phyloP scores from a whole-genome alignment of 768 basidiomycete genomes.

The Piloderma croceum region DNA sequence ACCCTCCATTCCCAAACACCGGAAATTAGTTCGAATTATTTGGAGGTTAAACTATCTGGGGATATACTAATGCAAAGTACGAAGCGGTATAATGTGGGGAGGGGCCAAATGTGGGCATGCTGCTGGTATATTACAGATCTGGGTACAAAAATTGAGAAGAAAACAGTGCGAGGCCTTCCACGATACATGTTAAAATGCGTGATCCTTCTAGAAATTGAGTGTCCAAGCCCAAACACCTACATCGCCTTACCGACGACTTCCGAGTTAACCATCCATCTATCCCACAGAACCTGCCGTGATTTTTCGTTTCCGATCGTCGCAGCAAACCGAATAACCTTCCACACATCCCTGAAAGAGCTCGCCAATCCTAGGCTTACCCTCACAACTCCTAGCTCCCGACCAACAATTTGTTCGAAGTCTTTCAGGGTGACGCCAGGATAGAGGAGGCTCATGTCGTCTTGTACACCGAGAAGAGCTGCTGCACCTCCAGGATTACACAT shows the following conservation, averaged over 20 bases:
- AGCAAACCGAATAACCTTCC: slow-evolving; percentile 49
- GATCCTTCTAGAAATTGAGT: too few relatives aligned
- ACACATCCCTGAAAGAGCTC: slow-evolving; percentile 72
- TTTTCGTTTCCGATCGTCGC: slow-evolving; percentile 37
- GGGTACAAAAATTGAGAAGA: too few relatives aligned
- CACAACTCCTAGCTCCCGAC: slow-evolving; percentile 68
- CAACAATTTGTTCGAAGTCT: slow-evolving; percentile 57
- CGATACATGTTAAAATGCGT: too few relatives aligned
- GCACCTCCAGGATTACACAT: slow-evolving; percentile 88
- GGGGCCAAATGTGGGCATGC: too few relatives aligned
- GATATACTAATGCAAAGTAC: too few relatives aligned
- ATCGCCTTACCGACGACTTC: slow-evolving; percentile 30
- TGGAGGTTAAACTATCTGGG: too few relatives aligned
- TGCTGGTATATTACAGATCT: too few relatives aligned
- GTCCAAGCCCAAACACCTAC: too few relatives aligned
- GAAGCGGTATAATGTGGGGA: too few relatives aligned
- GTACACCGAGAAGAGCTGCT: slow-evolving; percentile 61
- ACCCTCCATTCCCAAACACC: too few relatives aligned
- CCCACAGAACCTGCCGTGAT: slow-evolving; percentile 36
- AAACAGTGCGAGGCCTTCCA: too few relatives aligned
- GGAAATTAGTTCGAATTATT: too few relatives aligned
- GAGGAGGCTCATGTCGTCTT: slow-evolving; percentile 57
- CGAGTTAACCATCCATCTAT: slow-evolving; percentile 26
- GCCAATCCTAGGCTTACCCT: slow-evolving; percentile 75
- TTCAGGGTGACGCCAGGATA: slow-evolving; percentile 54